A percentile compares a stretch with the other conserved stretches of the same genome.
Evolutionary conservation across 768 basidiomycete genomes (phyloP).

Genomic region (Kwoniella pini): DNA sequence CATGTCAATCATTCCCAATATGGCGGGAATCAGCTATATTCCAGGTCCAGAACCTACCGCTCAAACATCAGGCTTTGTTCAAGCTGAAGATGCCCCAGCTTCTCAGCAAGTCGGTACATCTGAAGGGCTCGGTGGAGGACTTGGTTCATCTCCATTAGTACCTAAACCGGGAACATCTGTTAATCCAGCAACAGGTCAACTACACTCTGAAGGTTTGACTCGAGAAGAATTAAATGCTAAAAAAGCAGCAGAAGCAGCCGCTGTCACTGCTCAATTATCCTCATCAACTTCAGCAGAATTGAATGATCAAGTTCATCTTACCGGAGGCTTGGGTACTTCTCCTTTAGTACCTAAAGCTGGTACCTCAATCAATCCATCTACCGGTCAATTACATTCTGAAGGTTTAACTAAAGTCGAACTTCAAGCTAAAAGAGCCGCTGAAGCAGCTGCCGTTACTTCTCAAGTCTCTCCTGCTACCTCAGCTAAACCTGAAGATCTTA

Average conservation of each 20-base stretch:
- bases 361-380: conserved; percentile 38
- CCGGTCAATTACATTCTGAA: conserved; percentile 38
- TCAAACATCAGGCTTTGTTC: conserved; percentile 28
- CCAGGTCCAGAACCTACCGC: conserved; percentile 15
- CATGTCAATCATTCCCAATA: conserved; percentile 17
- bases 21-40: conserved; percentile 5
- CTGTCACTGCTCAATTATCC: background rate
- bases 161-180: conserved; percentile 40
- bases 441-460: background rate
- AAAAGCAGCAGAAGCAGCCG: conserved; percentile 25
- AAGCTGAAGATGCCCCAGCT: conserved; percentile 19
- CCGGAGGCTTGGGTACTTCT: conserved; percentile 39
- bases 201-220: conserved; percentile 40
- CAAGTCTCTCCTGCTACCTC: conserved; percentile 1
- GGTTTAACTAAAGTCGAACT: conserved; percentile 45
- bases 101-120: conserved; percentile 7
- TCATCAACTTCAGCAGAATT: conserved; percentile 1
- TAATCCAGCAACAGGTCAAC: conserved; percentile 41
- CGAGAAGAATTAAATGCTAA: conserved; percentile 39
- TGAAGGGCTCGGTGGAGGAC: conserved; percentile 26
- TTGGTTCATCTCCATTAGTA: conserved; percentile 40
- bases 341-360: conserved; percentile 46
- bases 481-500: conserved; percentile 6
- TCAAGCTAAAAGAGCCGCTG: conserved; percentile 29
- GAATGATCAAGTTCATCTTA: background rate